Percentiles rank a stretch among this genome's conserved stretches.
These are phyloP conservation scores for Cenococcum geophilum DNA, from an alignment of 495 filamentous ascomycete species.

Conservation along the genomic window DNA sequence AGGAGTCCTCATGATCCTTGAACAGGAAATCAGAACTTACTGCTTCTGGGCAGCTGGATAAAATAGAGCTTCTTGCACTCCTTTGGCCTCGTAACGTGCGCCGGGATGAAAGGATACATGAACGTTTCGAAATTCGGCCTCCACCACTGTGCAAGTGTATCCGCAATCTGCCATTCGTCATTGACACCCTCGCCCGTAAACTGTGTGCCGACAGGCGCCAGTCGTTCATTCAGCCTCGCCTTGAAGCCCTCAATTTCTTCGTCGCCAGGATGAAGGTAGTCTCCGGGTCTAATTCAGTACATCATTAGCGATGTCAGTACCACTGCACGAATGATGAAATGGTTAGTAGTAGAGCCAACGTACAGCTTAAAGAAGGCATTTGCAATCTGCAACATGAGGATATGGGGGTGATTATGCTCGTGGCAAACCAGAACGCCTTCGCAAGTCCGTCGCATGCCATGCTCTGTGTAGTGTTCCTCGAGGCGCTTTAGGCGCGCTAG, in stretches of 20 bases:
- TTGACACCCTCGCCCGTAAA: slow-evolving; percentile 82
- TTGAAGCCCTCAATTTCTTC: slow-evolving; percentile 94
- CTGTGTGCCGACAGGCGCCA: slow-evolving; percentile 83
- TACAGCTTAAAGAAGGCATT: slow-evolving; percentile 98
- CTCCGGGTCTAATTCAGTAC: slow-evolving; percentile 60
- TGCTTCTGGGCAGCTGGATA: slow-evolving; percentile 85
- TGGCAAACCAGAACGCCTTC: slow-evolving; percentile 96
- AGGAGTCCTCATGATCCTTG: not conserved
- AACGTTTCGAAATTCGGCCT: slow-evolving; percentile 98
- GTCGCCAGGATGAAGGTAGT: slow-evolving; percentile 85
- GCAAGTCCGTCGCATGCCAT: slow-evolving; percentile 95
- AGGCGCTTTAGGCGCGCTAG: slow-evolving; percentile 84
- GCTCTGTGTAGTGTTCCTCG: slow-evolving; percentile 83
- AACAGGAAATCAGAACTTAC: slow-evolving; percentile 47
- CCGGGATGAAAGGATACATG: slow-evolving; percentile 97
- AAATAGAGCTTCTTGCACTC: slow-evolving; percentile 99
- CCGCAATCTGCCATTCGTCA: slow-evolving; percentile 86
- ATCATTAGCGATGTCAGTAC: slow-evolving; percentile 13
- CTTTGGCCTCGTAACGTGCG: slow-evolving; percentile 91
- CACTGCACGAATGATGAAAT: not conserved
- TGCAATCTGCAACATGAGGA: slow-evolving; percentile 96
- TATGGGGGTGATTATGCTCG: slow-evolving; percentile 97
- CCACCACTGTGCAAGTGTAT: slow-evolving; percentile 97
- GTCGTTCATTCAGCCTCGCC: slow-evolving; percentile 78
- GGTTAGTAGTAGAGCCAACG: slow-evolving; percentile 13